These are phyloP conservation scores for Cenococcum geophilum DNA, from an alignment of 495 filamentous ascomycete genomes.

Conservation along the genomic window DNA sequence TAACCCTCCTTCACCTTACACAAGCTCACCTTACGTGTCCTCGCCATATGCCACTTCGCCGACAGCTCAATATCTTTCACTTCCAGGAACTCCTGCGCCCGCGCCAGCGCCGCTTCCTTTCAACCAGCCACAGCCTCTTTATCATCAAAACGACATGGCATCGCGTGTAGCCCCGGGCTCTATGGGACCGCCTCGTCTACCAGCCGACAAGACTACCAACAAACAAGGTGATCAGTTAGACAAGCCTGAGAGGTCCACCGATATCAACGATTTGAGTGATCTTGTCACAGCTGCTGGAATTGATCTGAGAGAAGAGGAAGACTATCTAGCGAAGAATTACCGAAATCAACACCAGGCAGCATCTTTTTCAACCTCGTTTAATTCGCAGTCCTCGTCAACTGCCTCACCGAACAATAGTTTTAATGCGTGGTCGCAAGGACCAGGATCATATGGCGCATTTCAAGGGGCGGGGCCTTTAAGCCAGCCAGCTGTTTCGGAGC, in stretches of 20 bases:
- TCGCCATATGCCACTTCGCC: conserved; percentile 37
- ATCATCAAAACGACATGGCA: conserved; percentile 30
- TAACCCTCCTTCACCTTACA: conserved; percentile 47
- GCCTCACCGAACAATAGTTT: conserved; percentile 43
- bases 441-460: conserved; percentile 41
- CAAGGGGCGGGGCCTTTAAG: conserved; percentile 57
- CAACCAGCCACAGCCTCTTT: conserved; percentile 30
- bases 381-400: conserved; percentile 39
- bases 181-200: conserved; percentile 79
- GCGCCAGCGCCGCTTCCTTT: conserved; percentile 32
- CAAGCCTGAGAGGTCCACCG: conserved; percentile 47
- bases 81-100: conserved; percentile 23
- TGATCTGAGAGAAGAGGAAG: conserved; percentile 77
- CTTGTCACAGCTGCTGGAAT: conserved; percentile 73
- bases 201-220: conserved; percentile 40
- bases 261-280: conserved; percentile 69
- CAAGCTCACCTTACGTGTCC: conserved; percentile 45
- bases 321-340: conserved; percentile 57
- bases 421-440: conserved; percentile 46
- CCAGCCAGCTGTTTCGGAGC: conserved; percentile 42
- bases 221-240: conserved; percentile 36
- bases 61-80: conserved; percentile 21
- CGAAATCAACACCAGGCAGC: conserved; percentile 35
- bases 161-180: conserved; percentile 45
- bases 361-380: conserved; percentile 35